Base-by-base conservation (phyloP, 768 basidiomycete genomes). In the Podaxis sp. region DNA sequence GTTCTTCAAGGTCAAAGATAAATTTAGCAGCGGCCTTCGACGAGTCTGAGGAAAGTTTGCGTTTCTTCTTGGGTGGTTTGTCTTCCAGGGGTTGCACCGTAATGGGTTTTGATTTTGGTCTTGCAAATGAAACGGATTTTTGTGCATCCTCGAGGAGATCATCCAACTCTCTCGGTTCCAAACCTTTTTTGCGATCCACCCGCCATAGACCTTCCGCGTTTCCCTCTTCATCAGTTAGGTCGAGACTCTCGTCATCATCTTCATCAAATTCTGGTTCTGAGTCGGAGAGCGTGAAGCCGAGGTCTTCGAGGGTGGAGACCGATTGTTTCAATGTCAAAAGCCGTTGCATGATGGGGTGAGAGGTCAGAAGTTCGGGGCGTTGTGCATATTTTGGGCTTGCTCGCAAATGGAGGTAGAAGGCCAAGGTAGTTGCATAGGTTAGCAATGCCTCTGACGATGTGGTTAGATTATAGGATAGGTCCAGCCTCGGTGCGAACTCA, bases 341-440 rank as follows among this genome's bases (percentile, higher is more conserved):
- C 9, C 94, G 89, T 33, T 79, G 75, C 62, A 93, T 80, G 67
- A 94, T 86, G 3, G 92, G 90, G 70, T 88, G 89, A 15, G 79
- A 74, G 70, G 83, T 85, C 59, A 93, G 81, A 41, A 83, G 81
- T 63, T 85, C 81, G 9, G 85, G 89, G 38, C 79, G 82, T 59
- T 80, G 79, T 6, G 83, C 79, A 70, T 87, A 86, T 74, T 89
- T 84, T 64, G 84, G 79, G 43, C 82, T 82, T 24, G 90, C 80
- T 17, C 91, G 86, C n/a, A 98, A 80, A 72, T 95, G 87, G 43
- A 98, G 78, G 76, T 96, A 98, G 77, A 95, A 98, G 0, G 95
- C 91, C 50, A 98, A 87, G 2, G 87, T 89, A 0, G 94, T 92
- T 19, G 92, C 82, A 70, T 98, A 98, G 8, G 95, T 93, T 40